Conservation (phyloP, 1,139 yeast genomes). For the Kodamaea sp. region DNA sequence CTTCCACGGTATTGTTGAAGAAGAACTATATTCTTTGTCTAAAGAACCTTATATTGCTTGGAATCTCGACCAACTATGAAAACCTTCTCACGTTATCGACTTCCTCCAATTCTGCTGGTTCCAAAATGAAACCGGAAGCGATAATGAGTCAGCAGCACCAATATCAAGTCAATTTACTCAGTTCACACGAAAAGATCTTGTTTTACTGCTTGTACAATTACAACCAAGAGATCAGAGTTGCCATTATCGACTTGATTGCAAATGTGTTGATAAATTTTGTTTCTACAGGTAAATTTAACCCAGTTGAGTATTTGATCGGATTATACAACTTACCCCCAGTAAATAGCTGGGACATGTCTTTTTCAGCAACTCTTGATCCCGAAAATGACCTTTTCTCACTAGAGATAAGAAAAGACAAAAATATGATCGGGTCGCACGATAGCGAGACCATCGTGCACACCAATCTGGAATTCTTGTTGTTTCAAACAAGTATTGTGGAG, state of each 20-base stretch:
- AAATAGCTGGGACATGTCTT: slow-evolving; percentile 25
- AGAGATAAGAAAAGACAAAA: slow-evolving; percentile 24
- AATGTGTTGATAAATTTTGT: slow-evolving; percentile 38
- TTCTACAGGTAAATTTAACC: slow-evolving; percentile 41
- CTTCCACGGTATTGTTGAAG: slow-evolving; percentile 29
- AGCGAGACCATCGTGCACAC: slow-evolving; percentile 27
- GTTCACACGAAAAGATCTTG: slow-evolving; percentile 33
- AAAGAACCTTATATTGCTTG: slow-evolving; percentile 35
- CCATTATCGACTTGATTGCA: slow-evolving; percentile 40
- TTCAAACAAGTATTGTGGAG: slow-evolving; percentile 38
- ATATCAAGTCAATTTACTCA: slow-evolving; percentile 34
- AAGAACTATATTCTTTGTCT: slow-evolving; percentile 36
- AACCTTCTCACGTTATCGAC: slow-evolving; percentile 34
- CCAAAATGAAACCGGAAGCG: slow-evolving; percentile 46
- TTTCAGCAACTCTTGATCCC: slow-evolving; percentile 18
- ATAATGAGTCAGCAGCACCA: slow-evolving; percentile 45
- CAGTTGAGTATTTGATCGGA: slow-evolving; percentile 35
- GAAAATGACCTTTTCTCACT: slow-evolving; percentile 18
- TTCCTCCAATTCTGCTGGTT: slow-evolving; percentile 40
- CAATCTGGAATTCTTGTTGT: slow-evolving; percentile 22
- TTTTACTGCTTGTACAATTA: slow-evolving; percentile 33
- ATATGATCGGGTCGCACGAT: slow-evolving; percentile 26
- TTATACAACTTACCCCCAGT: slow-evolving; percentile 30
- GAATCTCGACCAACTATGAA: slow-evolving; percentile 42
- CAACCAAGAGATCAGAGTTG: slow-evolving; percentile 39